Conservation (phyloP, 495 filamentous ascomycete genomes). For the Lophium mytilinum region DNA sequence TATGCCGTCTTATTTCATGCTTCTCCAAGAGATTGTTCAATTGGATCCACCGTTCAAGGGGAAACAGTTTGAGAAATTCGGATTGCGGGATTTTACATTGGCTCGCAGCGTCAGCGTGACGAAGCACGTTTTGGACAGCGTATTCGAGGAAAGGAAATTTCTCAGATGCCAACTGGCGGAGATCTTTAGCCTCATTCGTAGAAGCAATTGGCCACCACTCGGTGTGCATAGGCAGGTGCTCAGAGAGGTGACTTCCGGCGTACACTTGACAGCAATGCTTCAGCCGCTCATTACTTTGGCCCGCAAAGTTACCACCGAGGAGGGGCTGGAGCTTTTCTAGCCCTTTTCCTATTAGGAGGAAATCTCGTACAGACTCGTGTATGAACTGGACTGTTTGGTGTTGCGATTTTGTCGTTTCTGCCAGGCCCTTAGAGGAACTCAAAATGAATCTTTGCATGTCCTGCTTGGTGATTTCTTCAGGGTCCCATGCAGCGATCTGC, state of each 20-base stretch:
- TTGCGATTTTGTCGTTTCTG: constrained; percentile 1
- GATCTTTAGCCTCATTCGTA: background rate
- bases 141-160: constrained; percentile 17
- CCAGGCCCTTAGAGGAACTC: constrained; percentile 10
- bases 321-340: constrained; percentile 3
- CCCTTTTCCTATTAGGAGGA: constrained; percentile 13
- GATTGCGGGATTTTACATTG: constrained; percentile 2
- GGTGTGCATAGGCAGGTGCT: background rate
- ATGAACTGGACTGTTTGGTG: constrained; percentile 19
- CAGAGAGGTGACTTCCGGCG: constrained; percentile 1
- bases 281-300: constrained; percentile 15
- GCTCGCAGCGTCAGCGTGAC: constrained; percentile 16
- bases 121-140: constrained; percentile 12
- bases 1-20: constrained; percentile 7
- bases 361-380: constrained; percentile 19
- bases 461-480: constrained; percentile 1
- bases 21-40: constrained; percentile 11
- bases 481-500: background rate
- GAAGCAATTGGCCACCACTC: background rate
- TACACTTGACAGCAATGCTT: constrained; percentile 14
- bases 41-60: constrained; percentile 1
- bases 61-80: constrained; percentile 7
- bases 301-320: constrained; percentile 3
- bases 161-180: constrained; percentile 1
- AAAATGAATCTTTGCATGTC: constrained; percentile 7